These are phyloP conservation scores for Fusarium hostae DNA, from an alignment of 2,329 filamentous ascomycete species.

Conservation along the genomic window DNA sequence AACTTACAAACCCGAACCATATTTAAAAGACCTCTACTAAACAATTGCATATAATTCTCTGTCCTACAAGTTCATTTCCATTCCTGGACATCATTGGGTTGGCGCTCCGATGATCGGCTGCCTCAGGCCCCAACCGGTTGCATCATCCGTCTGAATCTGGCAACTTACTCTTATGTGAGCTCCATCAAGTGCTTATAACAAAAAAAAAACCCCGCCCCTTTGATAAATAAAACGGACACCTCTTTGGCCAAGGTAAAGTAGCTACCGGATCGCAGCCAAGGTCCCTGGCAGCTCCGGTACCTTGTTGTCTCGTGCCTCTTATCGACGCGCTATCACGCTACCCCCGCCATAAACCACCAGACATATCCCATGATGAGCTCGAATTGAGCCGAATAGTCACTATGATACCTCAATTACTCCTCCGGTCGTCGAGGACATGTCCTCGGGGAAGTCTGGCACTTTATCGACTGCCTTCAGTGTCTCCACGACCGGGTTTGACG, in stretches of 20 bases:
- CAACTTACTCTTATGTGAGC: slow-evolving; percentile 33
- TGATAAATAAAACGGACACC: neutral
- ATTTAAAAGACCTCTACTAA: neutral
- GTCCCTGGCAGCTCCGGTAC: slow-evolving; percentile 32
- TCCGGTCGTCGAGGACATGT: slow-evolving; percentile 49
- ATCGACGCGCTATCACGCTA: slow-evolving; percentile 14
- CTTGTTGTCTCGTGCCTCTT: slow-evolving; percentile 29
- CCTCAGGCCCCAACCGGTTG: slow-evolving; percentile 45
- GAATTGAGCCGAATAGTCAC: slow-evolving; percentile 40
- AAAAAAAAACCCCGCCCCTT: neutral
- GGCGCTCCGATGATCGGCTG: slow-evolving; percentile 41
- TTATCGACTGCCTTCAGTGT: slow-evolving; percentile 44
- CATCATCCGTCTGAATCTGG: slow-evolving; percentile 42
- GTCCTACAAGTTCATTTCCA: neutral
- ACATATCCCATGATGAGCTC: slow-evolving; percentile 44
- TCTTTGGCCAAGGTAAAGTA: slow-evolving; percentile 10
- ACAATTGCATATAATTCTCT: neutral
- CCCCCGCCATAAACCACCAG: slow-evolving; percentile 42
- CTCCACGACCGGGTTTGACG: slow-evolving; percentile 41
- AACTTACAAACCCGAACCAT: rapidly evolving
- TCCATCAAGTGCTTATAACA: slow-evolving; percentile 21
- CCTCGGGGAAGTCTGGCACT: slow-evolving; percentile 46
- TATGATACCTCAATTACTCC: slow-evolving; percentile 53
- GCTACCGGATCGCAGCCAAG: slow-evolving; percentile 23
- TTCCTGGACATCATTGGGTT: neutral